Conservation (phyloP, 352 stramenopile species). For the Globisporangium acanthophoron region DNA sequence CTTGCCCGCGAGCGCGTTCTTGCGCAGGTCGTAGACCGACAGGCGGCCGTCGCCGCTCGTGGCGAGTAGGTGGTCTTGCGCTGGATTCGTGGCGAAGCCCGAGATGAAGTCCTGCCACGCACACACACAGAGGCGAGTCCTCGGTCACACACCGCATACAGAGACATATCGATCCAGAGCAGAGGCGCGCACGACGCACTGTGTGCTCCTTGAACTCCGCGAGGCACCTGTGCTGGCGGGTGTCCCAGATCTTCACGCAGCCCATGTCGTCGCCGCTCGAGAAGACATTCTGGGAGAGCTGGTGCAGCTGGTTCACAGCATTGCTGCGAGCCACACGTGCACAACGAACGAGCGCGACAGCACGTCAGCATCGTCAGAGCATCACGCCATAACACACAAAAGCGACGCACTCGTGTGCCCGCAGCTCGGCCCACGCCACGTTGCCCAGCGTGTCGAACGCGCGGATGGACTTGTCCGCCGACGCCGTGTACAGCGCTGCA, state of each 20-base stretch:
- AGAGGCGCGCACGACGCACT: slow-evolving; percentile 17
- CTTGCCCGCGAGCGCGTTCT: slow-evolving; percentile 72
- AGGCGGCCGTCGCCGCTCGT: slow-evolving; percentile 89
- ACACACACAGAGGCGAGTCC: background rate
- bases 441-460: slow-evolving; percentile 78
- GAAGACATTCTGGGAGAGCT: slow-evolving; percentile 67
- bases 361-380: background rate
- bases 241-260: slow-evolving; percentile 87
- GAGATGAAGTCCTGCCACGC: slow-evolving; percentile 89
- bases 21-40: slow-evolving; percentile 89
- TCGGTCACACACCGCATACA: background rate
- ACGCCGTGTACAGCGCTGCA: slow-evolving; percentile 70
- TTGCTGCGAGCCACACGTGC: slow-evolving; percentile 21
- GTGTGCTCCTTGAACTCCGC: slow-evolving; percentile 91
- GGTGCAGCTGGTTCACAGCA: slow-evolving; percentile 69
- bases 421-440: slow-evolving; percentile 72
- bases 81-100: slow-evolving; percentile 81
- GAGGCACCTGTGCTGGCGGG: slow-evolving; percentile 77
- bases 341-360: background rate
- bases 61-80: slow-evolving; percentile 85
- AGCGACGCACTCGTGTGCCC: slow-evolving; percentile 51
- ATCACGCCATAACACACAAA: background rate
- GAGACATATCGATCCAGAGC: too few relatives aligned
- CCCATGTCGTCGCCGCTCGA: slow-evolving; percentile 77
- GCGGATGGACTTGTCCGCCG: slow-evolving; percentile 77